Evolutionary conservation across 2,329 filamentous ascomycete species (phyloP), one percentile per base, ranked within the genome.

Genomic region (Cercospora sojina): DNA sequence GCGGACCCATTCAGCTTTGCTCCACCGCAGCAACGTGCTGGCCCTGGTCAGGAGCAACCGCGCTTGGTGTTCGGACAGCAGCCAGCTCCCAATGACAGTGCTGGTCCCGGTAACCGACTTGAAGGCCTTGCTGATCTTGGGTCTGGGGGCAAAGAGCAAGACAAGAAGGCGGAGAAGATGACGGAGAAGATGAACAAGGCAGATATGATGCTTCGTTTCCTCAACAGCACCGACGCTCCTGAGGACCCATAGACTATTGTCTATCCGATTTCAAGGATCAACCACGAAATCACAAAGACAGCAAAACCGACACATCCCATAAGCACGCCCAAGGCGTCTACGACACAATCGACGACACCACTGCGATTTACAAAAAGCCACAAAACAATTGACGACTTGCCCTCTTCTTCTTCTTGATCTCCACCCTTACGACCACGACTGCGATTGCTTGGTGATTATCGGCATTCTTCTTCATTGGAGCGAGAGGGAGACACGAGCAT

Each of bases 161-260:
- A 56, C 13, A 55, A 57, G 49, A 63, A 56, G 32, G 25, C 49
- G 2, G 60, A 63, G 13, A 49, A 60, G 23, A 49, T 60, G 35
- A 41, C 35, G 0, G 60, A 63, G 32, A 63, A 63, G 51, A 43
- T 43, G 29, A 57, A 68, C 47, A 66, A 64, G 41, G 68, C 59
- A 12, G 53, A 66, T 25, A 35, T 63, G 25, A 59, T 67, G 43
- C 47, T 61, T 16, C 65, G 64, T 35, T 67, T 66, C 61, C 41
- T 69, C 20, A 51, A 64, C 25, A 57, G 51, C 18, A 68, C 63
- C 65, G 68, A 64, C 62, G 67, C 32, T 49, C 41, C 56, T 16
- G 62, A 59, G 18, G 49, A 53, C 16, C 56, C 62, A 20, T 65
- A 61, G 56, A 55, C 9, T 35, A 2, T 10, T 13, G 27, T 25